These are phyloP conservation scores for Boletus reticulatus DNA, from an alignment of 768 basidiomycete species.

Conservation along the genomic window DNA sequence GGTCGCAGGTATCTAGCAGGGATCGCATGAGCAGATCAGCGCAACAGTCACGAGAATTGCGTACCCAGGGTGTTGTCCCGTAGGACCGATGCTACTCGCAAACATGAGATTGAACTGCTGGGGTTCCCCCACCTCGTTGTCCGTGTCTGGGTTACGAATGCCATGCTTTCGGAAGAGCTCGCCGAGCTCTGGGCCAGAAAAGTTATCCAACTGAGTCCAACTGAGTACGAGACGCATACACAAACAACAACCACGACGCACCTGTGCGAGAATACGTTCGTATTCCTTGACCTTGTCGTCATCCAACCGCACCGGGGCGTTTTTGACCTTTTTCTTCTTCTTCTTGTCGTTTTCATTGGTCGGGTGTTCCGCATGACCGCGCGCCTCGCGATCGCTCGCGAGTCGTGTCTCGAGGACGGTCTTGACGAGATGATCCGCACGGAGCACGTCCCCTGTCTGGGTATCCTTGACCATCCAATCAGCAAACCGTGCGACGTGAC, in stretches of 20 bases:
- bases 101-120: conserved; percentile 99
- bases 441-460: conserved; percentile 93
- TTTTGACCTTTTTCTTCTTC: conserved; percentile 70
- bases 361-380: conserved; percentile 67
- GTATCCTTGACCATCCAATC: conserved; percentile 99
- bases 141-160: conserved; percentile 88
- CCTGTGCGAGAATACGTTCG: conserved; percentile 85
- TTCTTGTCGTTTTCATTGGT: conserved; percentile 50
- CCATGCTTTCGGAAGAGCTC: conserved; percentile 77
- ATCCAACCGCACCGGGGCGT: conserved; percentile 62
- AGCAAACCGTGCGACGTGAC: conserved; percentile 96
- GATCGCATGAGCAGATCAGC: not conserved
- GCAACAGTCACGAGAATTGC: not conserved
- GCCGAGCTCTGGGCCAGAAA: conserved; percentile 84
- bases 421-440: conserved; percentile 95
- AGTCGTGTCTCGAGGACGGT: conserved; percentile 87
- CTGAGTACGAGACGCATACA: not conserved
- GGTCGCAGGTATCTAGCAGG: conserved; percentile 84
- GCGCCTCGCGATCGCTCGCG: conserved; percentile 87
- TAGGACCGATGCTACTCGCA: conserved; percentile 94
- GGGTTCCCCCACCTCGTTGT: conserved; percentile 90
- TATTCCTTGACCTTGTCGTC: conserved; percentile 78
- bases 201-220: conserved; percentile 63
- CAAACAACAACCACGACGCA: conserved; percentile 33
- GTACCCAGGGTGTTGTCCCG: conserved; percentile 93